A percentile compares a stretch with the other conserved stretches of the same genome.
Conservation (phyloP, 2,329 filamentous ascomycete species). For the Colletotrichum lindemuthianum region DNA sequence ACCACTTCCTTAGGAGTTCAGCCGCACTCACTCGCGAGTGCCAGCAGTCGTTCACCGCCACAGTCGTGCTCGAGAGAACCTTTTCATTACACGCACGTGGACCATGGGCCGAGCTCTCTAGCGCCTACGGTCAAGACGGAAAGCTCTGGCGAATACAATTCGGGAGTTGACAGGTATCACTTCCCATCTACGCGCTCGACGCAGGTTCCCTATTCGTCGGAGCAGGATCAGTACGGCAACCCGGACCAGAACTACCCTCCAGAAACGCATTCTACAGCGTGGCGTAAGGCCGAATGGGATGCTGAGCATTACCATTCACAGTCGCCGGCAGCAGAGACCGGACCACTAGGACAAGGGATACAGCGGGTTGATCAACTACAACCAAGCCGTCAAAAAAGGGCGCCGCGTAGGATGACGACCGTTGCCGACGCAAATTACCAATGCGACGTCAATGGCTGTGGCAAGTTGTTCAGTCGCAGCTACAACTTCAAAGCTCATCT, state of each 20-base stretch:
- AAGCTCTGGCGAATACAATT: constrained; percentile 46
- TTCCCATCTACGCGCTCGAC: constrained; percentile 53
- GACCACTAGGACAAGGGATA: constrained; percentile 41
- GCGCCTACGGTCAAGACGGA: constrained; percentile 53
- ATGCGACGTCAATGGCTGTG: constrained; percentile 76
- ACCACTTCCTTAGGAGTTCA: constrained; percentile 31
- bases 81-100: constrained; percentile 8
- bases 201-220: constrained; percentile 44
- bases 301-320: constrained; percentile 28
- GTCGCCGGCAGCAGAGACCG: constrained; percentile 28
- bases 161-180: constrained; percentile 49
- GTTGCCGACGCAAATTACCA: constrained; percentile 76
- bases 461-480: constrained; percentile 81
- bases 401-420: constrained; percentile 66
- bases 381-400: constrained; percentile 45
- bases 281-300: constrained; percentile 52
- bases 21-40: constrained; percentile 29
- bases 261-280: constrained; percentile 41
- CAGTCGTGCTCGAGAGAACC: constrained; percentile 22
- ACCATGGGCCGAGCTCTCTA: constrained; percentile 36
- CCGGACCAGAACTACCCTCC: constrained; percentile 29
- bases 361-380: constrained; percentile 23
- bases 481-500: constrained; percentile 91
- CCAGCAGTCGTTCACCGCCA: constrained; percentile 15
- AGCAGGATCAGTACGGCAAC: constrained; percentile 20